Conservation (phyloP, 2,329 filamentous ascomycete species). For the Aaosphaeria pasadenensis region DNA sequence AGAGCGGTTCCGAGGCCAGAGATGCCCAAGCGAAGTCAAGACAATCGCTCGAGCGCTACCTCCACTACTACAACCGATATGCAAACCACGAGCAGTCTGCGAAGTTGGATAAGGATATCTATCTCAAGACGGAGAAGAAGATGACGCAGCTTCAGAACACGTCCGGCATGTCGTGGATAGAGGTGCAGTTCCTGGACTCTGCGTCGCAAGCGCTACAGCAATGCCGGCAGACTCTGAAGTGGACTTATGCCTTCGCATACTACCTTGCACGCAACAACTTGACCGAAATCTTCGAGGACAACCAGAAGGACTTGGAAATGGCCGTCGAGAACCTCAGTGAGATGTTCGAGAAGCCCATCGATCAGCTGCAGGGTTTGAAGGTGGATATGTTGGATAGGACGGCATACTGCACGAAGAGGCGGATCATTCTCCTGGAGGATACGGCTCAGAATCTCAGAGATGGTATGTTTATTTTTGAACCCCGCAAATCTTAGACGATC, state of each 20-base stretch:
- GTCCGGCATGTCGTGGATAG: slow-evolving; percentile 97
- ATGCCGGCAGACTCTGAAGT: slow-evolving; percentile 97
- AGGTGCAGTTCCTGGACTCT: slow-evolving; percentile 93
- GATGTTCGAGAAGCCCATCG: slow-evolving; percentile 98
- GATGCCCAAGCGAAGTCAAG: slow-evolving; percentile 90
- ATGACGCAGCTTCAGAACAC: slow-evolving; percentile 94
- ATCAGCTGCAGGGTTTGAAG: slow-evolving; percentile 80
- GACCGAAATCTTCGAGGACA: slow-evolving; percentile 97
- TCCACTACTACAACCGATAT: slow-evolving; percentile 99
- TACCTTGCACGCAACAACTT: slow-evolving; percentile 95
- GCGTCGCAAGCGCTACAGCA: slow-evolving; percentile 92
- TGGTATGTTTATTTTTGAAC: slow-evolving; percentile 54
- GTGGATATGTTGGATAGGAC: slow-evolving; percentile 99
- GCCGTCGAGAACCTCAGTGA: slow-evolving; percentile 95
- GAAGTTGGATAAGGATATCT: slow-evolving; percentile 93
- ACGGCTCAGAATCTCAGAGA: slow-evolving; percentile 89
- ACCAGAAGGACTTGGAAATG: slow-evolving; percentile 97
- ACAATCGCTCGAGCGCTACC: slow-evolving; percentile 88
- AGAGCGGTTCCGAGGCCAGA: slow-evolving; percentile 84
- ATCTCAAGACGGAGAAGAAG: slow-evolving; percentile 96
- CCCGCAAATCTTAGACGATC: too few relatives aligned
- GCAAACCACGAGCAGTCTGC: slow-evolving; percentile 98
- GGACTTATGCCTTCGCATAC: slow-evolving; percentile 98
- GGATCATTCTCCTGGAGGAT: slow-evolving; percentile 85
- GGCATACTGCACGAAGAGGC: slow-evolving; percentile 88